phyloP scores from a whole-genome alignment of 768 basidiomycete genomes.

The Rhizopogon vesiculosus region DNA sequence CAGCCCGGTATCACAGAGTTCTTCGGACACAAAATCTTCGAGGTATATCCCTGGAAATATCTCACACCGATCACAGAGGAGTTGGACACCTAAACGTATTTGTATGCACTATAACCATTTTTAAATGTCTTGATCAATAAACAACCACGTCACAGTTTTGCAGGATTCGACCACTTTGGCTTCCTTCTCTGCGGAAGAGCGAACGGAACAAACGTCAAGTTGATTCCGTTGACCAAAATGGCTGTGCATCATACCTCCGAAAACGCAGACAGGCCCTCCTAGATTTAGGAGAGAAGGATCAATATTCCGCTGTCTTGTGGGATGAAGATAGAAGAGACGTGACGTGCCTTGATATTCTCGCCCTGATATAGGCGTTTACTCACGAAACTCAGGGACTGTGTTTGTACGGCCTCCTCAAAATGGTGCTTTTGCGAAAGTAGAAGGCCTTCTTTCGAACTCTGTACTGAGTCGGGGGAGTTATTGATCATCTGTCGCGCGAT shows the following conservation, averaged over 20 bases:
- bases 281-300: constrained; percentile 1
- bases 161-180: constrained; percentile 54
- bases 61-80: not conserved
- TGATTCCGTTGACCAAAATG: not conserved
- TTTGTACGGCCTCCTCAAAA: constrained; percentile 44
- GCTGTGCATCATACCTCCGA: constrained; percentile 41
- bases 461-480: constrained; percentile 79
- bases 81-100: not conserved
- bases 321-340: not conserved
- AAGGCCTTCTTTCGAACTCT: constrained; percentile 69
- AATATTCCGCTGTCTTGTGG: constrained; percentile 3
- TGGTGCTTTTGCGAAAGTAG: constrained; percentile 49
- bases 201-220: not conserved
- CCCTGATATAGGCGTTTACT: constrained; percentile 54
- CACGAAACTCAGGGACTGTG: constrained; percentile 41
- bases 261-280: constrained; percentile 75
- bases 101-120: not conserved
- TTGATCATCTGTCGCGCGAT: constrained; percentile 53
- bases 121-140: not conserved
- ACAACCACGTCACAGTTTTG: constrained; percentile 39
- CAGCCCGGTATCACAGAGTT: not conserved
- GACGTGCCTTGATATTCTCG: constrained; percentile 62
- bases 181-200: constrained; percentile 33
- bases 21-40: not conserved
- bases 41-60: not conserved